These are phyloP conservation scores for Drosera spatulata DNA, from an alignment of 179 eudicot genomes.

Conservation along the genomic window DNA sequence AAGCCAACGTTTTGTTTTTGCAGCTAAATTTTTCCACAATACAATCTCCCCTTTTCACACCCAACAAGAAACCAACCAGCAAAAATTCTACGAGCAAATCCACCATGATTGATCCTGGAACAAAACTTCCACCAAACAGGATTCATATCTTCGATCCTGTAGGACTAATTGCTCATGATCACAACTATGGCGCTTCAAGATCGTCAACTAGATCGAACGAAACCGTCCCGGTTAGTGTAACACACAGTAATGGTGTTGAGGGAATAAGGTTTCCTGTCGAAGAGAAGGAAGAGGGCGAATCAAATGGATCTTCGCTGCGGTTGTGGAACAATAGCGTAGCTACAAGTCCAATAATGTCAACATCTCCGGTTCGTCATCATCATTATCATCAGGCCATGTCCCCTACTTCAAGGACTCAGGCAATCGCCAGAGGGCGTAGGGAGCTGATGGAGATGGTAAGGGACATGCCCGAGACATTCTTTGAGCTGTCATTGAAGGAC, in stretches of 20 bases:
- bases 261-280: conserved; percentile 22
- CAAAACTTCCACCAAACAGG: conserved; percentile 18
- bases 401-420: conserved; percentile 45
- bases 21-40: background rate
- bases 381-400: conserved; percentile 19
- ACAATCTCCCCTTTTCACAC: background rate
- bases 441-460: conserved; percentile 86
- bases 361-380: background rate
- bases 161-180: conserved; percentile 12
- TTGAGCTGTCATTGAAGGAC: conserved; percentile 63
- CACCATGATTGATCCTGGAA: conserved; percentile 29
- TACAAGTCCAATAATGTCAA: conserved; percentile 9
- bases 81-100: too few relatives aligned
- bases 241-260: conserved; percentile 7
- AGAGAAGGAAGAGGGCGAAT: conserved; percentile 19
- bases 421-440: conserved; percentile 60
- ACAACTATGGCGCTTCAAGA: conserved; percentile 6
- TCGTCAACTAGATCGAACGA: conserved; percentile 7
- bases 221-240: conserved; percentile 14
- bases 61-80: background rate
- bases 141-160: conserved; percentile 33
- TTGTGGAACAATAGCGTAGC: conserved; percentile 35
- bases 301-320: conserved; percentile 45
- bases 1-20: too few relatives aligned
- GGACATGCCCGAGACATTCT: conserved; percentile 66